Conservation (phyloP, 371 early-diverging fungal species). For the Dichotomocladium elegans region DNA sequence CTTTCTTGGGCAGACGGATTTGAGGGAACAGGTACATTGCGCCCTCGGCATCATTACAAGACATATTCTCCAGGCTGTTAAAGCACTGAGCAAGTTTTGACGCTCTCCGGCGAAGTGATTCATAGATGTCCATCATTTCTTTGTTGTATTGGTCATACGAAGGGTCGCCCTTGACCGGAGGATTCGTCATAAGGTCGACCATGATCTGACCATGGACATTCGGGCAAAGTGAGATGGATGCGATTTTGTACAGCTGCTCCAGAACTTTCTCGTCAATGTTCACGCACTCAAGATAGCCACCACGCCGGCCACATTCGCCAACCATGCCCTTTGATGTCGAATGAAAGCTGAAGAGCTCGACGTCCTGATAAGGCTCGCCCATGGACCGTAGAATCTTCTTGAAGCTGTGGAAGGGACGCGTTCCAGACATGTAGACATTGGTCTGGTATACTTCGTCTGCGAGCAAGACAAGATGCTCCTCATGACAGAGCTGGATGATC, state of each 20-base stretch:
- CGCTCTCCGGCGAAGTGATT: conserved; percentile 82
- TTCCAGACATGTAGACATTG: conserved; percentile 80
- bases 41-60: conserved; percentile 87
- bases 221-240: conserved; percentile 90
- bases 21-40: conserved; percentile 96
- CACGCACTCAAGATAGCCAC: conserved; percentile 95
- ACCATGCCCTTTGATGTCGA: conserved; percentile 97
- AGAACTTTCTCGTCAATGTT: conserved; percentile 72
- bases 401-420: conserved; percentile 91
- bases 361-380: conserved; percentile 50
- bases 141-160: conserved; percentile 73
- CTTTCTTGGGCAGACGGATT: conserved; percentile 71
- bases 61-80: conserved; percentile 82
- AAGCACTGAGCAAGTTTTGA: conserved; percentile 71
- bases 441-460: conserved; percentile 99
- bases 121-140: conserved; percentile 76
- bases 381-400: conserved; percentile 74
- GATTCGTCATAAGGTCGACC: conserved; percentile 92
- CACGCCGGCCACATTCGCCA: conserved; percentile 97
- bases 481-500: conserved; percentile 84
- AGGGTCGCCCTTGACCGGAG: conserved; percentile 77
- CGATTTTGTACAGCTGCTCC: conserved; percentile 89
- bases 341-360: conserved; percentile 95
- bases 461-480: conserved; percentile 77
- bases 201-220: conserved; percentile 83